These are phyloP conservation scores for Cordyceps javanica DNA, from an alignment of 2,329 filamentous ascomycete species.

Conservation along the genomic window DNA sequence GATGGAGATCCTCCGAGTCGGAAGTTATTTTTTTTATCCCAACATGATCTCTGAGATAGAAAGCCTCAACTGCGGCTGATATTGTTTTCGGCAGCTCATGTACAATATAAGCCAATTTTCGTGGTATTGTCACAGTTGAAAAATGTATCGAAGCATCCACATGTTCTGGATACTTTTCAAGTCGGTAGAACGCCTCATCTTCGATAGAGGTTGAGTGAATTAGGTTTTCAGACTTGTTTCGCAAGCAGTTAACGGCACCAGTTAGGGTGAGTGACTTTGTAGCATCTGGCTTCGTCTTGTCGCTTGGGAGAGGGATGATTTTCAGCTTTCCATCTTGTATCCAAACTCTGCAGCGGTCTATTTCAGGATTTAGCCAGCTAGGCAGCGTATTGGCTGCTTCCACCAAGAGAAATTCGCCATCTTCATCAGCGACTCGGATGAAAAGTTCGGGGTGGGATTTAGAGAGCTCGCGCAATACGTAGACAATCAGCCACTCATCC, in stretches of 20 bases:
- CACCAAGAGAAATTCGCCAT: conserved; percentile 92
- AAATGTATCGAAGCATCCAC: conserved; percentile 72
- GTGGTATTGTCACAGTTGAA: conserved; percentile 66
- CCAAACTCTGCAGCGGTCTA: conserved; percentile 85
- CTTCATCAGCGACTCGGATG: conserved; percentile 77
- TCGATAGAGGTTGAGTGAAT: conserved; percentile 71
- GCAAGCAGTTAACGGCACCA: conserved; percentile 59
- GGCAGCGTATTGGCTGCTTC: conserved; percentile 87
- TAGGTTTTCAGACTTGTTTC: conserved; percentile 48
- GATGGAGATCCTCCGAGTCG: conserved; percentile 48
- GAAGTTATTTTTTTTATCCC: conserved; percentile 62
- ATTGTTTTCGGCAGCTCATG: conserved; percentile 70
- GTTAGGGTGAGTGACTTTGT: conserved; percentile 50
- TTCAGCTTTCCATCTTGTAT: conserved; percentile 70
- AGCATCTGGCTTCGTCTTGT: conserved; percentile 21
- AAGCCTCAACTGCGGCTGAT: conserved; percentile 79
- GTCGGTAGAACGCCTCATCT: conserved; percentile 82
- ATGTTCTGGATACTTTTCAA: conserved; percentile 75
- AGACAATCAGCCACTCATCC: conserved; percentile 96
- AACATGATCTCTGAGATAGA: conserved; percentile 83
- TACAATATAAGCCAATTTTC: conserved; percentile 74
- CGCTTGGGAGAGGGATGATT: conserved; percentile 57
- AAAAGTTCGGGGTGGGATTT: conserved; percentile 67
- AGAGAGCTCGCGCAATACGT: conserved; percentile 76
- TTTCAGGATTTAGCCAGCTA: conserved; percentile 85